A percentile compares a stretch with the other conserved stretches of the same genome.
Evolutionary conservation across 2,329 filamentous ascomycete species (phyloP).

Genomic region (Fusarium devonianum): DNA sequence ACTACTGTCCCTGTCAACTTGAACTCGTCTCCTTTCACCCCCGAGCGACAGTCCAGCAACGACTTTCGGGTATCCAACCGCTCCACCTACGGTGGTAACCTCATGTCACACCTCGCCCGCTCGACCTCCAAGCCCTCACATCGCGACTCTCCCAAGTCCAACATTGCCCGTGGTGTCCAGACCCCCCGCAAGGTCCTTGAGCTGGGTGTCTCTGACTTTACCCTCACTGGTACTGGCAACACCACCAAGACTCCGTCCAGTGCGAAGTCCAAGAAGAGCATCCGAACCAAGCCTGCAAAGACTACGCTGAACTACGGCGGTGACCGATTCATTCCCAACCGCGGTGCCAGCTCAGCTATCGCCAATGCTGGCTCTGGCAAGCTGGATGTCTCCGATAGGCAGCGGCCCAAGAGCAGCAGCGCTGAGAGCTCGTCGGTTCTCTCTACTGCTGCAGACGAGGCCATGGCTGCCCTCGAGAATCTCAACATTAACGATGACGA

Average conservation of each 20-base stretch:
- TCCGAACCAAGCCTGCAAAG: slow-evolving; percentile 71
- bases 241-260: slow-evolving; percentile 64
- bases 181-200: slow-evolving; percentile 86
- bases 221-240: slow-evolving; percentile 81
- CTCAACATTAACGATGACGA: slow-evolving; percentile 78
- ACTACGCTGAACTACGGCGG: slow-evolving; percentile 81
- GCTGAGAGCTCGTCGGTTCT: slow-evolving; percentile 78
- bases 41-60: slow-evolving; percentile 64
- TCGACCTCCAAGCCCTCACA: slow-evolving; percentile 70
- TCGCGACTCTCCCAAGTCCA: slow-evolving; percentile 93
- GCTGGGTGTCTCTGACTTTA: slow-evolving; percentile 91
- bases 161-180: slow-evolving; percentile 78
- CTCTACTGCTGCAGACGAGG: slow-evolving; percentile 80
- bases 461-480: slow-evolving; percentile 78
- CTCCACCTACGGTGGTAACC: slow-evolving; percentile 81
- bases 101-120: slow-evolving; percentile 80
- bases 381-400: slow-evolving; percentile 74
- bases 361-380: slow-evolving; percentile 83
- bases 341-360: slow-evolving; percentile 86
- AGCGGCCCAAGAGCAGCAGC: slow-evolving; percentile 74
- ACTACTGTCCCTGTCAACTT: slow-evolving; percentile 59
- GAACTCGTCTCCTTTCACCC: slow-evolving; percentile 79
- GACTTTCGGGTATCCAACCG: slow-evolving; percentile 65
- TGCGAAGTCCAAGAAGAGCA: slow-evolving; percentile 63
- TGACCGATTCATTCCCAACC: slow-evolving; percentile 96